Evolutionary conservation across 208 protist genomes (phyloP), one percentile per base, ranked within the genome.

Genomic region (Leptomonas pyrrhocoris): DNA sequence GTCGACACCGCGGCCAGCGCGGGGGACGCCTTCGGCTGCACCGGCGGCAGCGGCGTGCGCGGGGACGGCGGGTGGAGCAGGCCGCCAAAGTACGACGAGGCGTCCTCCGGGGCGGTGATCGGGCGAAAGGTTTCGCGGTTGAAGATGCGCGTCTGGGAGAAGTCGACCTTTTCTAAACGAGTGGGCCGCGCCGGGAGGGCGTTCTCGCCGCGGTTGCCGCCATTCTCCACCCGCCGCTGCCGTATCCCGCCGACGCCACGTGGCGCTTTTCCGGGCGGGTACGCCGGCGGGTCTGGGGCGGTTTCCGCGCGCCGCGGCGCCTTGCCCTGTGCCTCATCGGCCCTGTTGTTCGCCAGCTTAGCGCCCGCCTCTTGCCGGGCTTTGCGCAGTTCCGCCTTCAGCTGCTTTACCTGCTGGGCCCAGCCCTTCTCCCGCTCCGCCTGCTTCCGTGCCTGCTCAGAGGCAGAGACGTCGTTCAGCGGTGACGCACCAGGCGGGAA

Each of bases 341-440:
- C 63, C 34, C 48, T 59, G n/a, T 36, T 27, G 46, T 25, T 45
- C 49, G 15, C 30, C 40, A 12, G n/a, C 25, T 84, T 74, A 31
- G 86, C 73, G 15, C 60, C 42, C 50, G 88, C 80, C 67, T 88
- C 89, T 30, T 85, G 70, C 34, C 84, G 88, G 11, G 91, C 87
- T 59, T 85, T 86, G 45, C 81, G 80, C 13, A 96, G 81, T 54
- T 96, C 88, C 51, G 77, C 75, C 70, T 92, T 90, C 13, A 96
- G 72, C 65, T 89, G 86, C 64, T 93, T 91, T 34, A 96, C 91
- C 67, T 96, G 91, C 34, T 94, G 79, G 60, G 89, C 86, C 91
- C 91, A 96, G 38, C 84, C 83, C 51, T 74, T 71, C 63, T 96
- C 91, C 72, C 93, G 90, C 77, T 91, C 79, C 42, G 74, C 58